Base-by-base conservation (phyloP, 257 asterid species). In the Thymus quinquecostatus region DNA sequence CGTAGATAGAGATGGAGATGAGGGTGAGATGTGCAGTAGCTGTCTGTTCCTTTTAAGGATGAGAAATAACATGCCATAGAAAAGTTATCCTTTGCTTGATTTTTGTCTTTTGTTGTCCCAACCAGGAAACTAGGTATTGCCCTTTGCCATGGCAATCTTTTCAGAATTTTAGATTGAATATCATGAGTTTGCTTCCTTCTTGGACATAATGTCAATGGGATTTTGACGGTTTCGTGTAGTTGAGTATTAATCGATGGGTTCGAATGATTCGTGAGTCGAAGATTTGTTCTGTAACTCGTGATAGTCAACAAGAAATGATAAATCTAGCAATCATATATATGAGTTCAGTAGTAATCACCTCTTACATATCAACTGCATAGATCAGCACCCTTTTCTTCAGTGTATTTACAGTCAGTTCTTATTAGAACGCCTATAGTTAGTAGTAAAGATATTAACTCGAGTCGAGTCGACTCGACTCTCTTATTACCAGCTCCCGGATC, bases 41-140 rank as follows among this genome's bases (percentile, higher is more conserved):
- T 36, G 4, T 4, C 41, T 36, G 1, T 3, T 36, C 41, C 41
- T 36, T n/a, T 29, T 41, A 27, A 10, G 61, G 69, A 21, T 28
- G 53, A 29, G 8, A 33, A 1, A 50, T 21, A 14, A 29, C 14
- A 47, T 45, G 67, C 44, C 12, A 1, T 45, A 32, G 44, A 40
- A 8, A 40, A 41, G 70, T 30, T 50, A 40, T 72, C 47, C 76
- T 72, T 72, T 72, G 70, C 76, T 71, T 71, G 63, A 13, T 62
- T 51, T 32, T 21, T 36, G 44, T 51, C 33, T 14, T 6, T 13
- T 21, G 34, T 36, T 71, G 61, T 48, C 53, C 41, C 61, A 32
- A 30, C 8, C 21, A 9, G 29, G 68, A 59, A 60, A 53, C 54
- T 48, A 60, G 75, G 62, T 69, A 56, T 69, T 27, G 55, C 14